phyloP scores from a whole-genome alignment of 179 eudicot species.

The Actinidia chinensis region DNA sequence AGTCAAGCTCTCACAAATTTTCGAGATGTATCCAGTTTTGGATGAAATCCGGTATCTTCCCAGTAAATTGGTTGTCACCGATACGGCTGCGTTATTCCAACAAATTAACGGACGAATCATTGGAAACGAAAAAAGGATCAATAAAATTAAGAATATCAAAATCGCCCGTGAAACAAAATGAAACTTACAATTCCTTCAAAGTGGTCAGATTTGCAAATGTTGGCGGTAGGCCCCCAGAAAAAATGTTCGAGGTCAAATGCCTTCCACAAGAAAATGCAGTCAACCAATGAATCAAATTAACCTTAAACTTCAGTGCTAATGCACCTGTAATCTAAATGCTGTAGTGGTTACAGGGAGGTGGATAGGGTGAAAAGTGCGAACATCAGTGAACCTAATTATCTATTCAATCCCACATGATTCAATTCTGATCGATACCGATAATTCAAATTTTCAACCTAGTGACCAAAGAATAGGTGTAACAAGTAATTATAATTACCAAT shows the following conservation, averaged over 20 bases:
- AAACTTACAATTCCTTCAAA: slow-evolving; percentile 35
- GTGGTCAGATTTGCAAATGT: slow-evolving; percentile 31
- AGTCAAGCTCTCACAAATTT: slow-evolving; percentile 30
- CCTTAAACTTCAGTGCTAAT: background rate
- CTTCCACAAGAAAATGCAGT: slow-evolving; percentile 23
- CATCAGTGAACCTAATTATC: no score
- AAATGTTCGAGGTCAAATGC: slow-evolving; percentile 35
- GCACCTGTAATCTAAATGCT: background rate
- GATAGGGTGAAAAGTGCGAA: background rate
- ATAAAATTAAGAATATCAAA: no score
- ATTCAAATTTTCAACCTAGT: background rate
- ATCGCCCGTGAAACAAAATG: background rate
- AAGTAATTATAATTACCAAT: background rate
- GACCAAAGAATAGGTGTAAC: background rate
- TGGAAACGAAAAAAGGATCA: background rate
- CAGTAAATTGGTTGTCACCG: slow-evolving; percentile 34
- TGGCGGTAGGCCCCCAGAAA: slow-evolving; percentile 37
- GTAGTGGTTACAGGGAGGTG: background rate
- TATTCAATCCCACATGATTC: background rate
- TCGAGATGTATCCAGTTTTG: slow-evolving; percentile 32
- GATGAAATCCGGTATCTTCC: slow-evolving; percentile 42
- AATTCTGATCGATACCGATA: background rate
- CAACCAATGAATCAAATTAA: background rate
- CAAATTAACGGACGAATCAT: background rate
- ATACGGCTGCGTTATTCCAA: slow-evolving; percentile 28